Evolutionary conservation across 2,329 filamentous ascomycete species (phyloP), one percentile per base, ranked within the genome.

Genomic region (Hypoxylon sp.): DNA sequence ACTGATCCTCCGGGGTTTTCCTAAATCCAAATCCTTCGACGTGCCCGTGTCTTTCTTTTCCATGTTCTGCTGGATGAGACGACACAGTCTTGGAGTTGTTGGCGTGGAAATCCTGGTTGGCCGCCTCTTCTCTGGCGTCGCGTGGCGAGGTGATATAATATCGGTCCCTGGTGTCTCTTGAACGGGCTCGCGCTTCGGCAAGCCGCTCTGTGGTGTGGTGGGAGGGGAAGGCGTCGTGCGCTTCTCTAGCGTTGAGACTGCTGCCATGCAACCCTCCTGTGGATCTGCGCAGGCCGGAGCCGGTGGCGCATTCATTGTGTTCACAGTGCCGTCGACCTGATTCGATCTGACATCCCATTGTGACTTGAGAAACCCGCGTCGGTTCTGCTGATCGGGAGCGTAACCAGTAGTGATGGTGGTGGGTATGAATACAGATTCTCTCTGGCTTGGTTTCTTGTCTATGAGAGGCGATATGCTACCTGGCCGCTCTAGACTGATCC

Each of bases 371-470:
- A 24, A 50, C 42, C 27, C 62, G 52, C 62, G 56, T 54, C 42
- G 71, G 71, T 21, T 71, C 69, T 57, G 67, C 63, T 29, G 74
- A 67, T 54, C 64, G 75, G 39, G 82, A 79, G 62, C 80, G 79
- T 69, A 84, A 68, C 87, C 87, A 89, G 80, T 89, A 89, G 79
- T 89, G 87, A 76, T 89, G 87, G 73, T 89, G 86, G 73, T 89
- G 87, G 70, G 84, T 87, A 75, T 89, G 87, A 64, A 88, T 71
- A 72, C 87, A 88, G 70, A 85, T 73, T 68, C 73, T 71, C 46
- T 69, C 64, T 31, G 71, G 48, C 27, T 37, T 32, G 63, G 59
- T 39, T 57, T 60, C 62, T 48, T 48, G 37, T 50, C 53, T 32
- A 29, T 62, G 47, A 35, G 53, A 8, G 65, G 60, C 15, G 61